phyloP scores from a whole-genome alignment of 176 grass and related monocot genomes.

The Thalia dealbata region DNA sequence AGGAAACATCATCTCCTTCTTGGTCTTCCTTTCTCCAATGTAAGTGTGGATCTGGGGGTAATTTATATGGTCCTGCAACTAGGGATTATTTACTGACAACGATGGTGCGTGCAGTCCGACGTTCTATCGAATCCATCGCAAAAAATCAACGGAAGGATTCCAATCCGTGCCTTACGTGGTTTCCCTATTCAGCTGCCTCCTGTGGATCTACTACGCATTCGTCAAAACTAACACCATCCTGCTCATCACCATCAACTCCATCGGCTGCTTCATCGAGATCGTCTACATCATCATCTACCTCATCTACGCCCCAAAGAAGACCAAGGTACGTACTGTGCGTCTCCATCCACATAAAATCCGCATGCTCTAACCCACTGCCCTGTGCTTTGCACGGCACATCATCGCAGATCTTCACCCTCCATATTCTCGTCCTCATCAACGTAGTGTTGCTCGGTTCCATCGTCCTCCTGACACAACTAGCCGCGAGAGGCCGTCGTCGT shows the following conservation, averaged over 20 bases:
- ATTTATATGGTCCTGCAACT: too few species aligned
- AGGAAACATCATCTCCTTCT: too few species aligned
- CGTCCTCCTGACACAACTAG: conserved; percentile 45
- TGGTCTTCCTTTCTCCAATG: too few species aligned
- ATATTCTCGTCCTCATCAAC: conserved; percentile 53
- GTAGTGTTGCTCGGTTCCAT: conserved; percentile 46
- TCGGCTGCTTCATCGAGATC: conserved; percentile 73
- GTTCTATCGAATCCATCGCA: conserved; percentile 60
- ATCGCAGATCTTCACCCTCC: conserved; percentile 43
- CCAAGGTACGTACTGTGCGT: conserved; percentile 15
- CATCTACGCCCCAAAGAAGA: conserved; percentile 44
- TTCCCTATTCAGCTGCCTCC: conserved; percentile 69
- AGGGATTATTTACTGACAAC: too few species aligned
- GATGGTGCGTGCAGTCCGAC: conserved; percentile 37
- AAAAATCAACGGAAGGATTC: conserved; percentile 69
- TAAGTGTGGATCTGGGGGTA: neutral
- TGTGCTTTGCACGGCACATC: too few species aligned
- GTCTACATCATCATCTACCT: conserved; percentile 63
- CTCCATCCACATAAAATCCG: neutral
- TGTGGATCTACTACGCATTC: conserved; percentile 90
- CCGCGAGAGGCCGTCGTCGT: conserved; percentile 24
- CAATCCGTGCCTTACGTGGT: conserved; percentile 86
- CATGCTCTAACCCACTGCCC: neutral
- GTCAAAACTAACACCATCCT: conserved; percentile 45
- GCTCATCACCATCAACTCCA: conserved; percentile 66